Evolutionary conservation across 768 basidiomycete species (phyloP).

Genomic region (Amanita inopinata): DNA sequence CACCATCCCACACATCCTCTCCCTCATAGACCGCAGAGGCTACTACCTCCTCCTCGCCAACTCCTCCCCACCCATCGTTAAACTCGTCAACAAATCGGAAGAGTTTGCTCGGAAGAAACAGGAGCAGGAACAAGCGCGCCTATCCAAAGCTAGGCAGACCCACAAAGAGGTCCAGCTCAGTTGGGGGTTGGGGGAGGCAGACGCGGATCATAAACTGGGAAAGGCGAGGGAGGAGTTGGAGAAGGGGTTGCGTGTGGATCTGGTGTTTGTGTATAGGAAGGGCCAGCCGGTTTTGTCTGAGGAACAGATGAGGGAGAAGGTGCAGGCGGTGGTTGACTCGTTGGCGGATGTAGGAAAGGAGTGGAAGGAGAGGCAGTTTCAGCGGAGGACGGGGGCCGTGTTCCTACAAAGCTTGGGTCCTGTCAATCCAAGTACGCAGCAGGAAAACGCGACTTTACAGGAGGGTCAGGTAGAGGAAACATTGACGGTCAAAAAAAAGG

Average conservation of each 20-base stretch:
- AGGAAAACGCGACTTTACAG: constrained; percentile 11
- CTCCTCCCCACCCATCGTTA: constrained; percentile 49
- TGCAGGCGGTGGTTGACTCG: constrained; percentile 29
- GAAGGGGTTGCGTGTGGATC: constrained; percentile 46
- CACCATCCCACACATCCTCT: constrained; percentile 34
- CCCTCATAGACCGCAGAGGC: constrained; percentile 27
- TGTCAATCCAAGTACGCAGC: neutral
- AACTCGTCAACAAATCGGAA: constrained; percentile 38
- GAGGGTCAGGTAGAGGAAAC: too few relatives aligned
- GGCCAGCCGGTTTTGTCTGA: constrained; percentile 21
- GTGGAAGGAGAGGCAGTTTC: constrained; percentile 36
- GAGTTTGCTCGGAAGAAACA: constrained; percentile 28
- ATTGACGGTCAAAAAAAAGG: constrained; percentile 10
- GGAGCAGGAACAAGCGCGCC: constrained; percentile 27
- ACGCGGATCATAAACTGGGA: constrained; percentile 56
- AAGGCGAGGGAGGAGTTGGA: constrained; percentile 49
- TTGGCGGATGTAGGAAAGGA: constrained; percentile 45
- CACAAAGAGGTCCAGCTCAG: constrained; percentile 66
- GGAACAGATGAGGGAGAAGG: constrained; percentile 32
- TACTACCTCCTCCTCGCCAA: constrained; percentile 48
- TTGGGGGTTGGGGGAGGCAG: constrained; percentile 52
- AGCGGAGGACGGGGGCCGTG: constrained; percentile 27
- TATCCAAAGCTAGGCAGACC: constrained; percentile 19
- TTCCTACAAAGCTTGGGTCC: constrained; percentile 29
- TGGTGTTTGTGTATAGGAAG: constrained; percentile 45